Base-by-base conservation (phyloP, 768 basidiomycete genomes). In the Melanogaster broomeanus region DNA sequence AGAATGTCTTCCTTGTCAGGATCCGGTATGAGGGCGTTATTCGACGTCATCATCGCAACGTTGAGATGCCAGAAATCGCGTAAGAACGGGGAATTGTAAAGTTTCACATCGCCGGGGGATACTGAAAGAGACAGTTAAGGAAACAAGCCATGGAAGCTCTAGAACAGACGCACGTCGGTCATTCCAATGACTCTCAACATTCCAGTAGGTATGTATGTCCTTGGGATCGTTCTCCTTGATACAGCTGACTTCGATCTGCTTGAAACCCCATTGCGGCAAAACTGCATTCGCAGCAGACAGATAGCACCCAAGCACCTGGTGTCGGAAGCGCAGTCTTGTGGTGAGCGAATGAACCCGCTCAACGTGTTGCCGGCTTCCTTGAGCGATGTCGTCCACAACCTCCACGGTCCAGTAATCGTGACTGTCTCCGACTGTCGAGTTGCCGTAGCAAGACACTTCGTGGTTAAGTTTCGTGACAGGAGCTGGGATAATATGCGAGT, bases 21-120 rank as follows among this genome's bases (percentile, higher is more conserved):
- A 63, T 99, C 94, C 1, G 97, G 97, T 35, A 98, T 69, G 48
- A 99, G 86, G 0, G 97, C 96, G 65, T 99, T 99, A 75, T 99
- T 99, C 5, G 97, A 98, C 0, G 96, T 97, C 92, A 95, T 94
- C 97, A 99, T 99, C 8, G 95, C 97, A 22, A 99, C 93, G 64
- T 99, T 99, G 50, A 99, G 82, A 67, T 99, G 96, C 87, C 93
- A 95, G 72, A 99, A 99, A 73, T 99, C 96, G 45, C 90, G 86
- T 41, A 96, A 73, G 80, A 99, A 99, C 0, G 96, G 88, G 2
- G 96, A 96, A 34, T 74, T 78, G 74, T 96, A 97, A 51, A 85
- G 81, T 63, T 90, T 94, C 53, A 80, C 79, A 35, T 96, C 78
- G 2, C 90, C 96, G 4, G 82, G 61, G 11, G 94, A 93, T 10